Base-by-base conservation (phyloP, 768 basidiomycete genomes). In the Daedalea quercina region DNA sequence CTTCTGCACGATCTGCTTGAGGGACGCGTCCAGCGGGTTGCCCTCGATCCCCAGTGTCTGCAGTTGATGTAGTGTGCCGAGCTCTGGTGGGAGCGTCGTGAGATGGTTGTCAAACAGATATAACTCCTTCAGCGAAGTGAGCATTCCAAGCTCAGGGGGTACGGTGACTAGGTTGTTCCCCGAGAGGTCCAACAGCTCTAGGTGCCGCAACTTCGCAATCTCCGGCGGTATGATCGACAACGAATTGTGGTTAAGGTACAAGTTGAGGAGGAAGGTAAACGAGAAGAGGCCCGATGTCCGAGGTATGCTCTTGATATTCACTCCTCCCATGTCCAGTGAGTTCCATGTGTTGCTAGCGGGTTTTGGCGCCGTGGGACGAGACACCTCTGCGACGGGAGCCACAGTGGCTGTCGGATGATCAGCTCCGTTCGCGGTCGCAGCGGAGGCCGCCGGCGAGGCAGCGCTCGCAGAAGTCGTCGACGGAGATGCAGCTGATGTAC, bases 181-280 rank as follows among this genome's bases (percentile, higher is more conserved):
- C 1, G 94, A 95, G 44, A 94, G 78, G 70, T 99, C 96, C 41
- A 99, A 84, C 33, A 93, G 71, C 59, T 91, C 88, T 34, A 99
- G 76, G 65, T 94, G 86, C 37, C 85, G 82, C 53, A 99, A 79
- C 59, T 80, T 85, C 45, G 88, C 73, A 50, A 99, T 91, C 67
- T 88, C 81, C 19, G 87, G 79, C 3, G 95, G 93, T 31, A 99
- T 71, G 56, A 79, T 67, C 9, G 83, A 72, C 44, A 99, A 76
- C 23, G 81, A 75, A 63, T 99, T 99, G 74, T 98, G 95, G 60
- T 97, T 97, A 67, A 99, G 88, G 71, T 94, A 97, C 46, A 99
- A 85, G 56, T 85, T 87, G 60, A 87, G 87, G 54, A 99, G 85
- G 76, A 94, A 96, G n/a, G 82, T 81, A 74, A 95, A 97, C 8